Evolutionary conservation across 495 filamentous ascomycete genomes (phyloP), one percentile per base, ranked within the genome.

Genomic region (Podospora conica): DNA sequence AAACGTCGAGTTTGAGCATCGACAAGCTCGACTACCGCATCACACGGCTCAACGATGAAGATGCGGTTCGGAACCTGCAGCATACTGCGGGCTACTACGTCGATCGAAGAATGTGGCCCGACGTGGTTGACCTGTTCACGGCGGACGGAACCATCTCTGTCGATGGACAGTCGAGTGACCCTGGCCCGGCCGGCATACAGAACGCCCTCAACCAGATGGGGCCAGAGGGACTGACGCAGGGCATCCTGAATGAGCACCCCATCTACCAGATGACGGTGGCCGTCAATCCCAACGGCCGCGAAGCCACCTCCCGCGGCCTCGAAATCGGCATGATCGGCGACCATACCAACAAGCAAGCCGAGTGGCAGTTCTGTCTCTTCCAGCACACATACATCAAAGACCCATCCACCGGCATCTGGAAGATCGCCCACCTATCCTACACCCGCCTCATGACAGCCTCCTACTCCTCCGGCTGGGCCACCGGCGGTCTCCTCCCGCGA

Each of bases 251-350:
- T 58, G 69, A 71, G 12, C 66, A 68, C 27, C 69, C 64, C 6
- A 71, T 71, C 58, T 71, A 63, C 60, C 59, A 68, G 25, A 68
- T 60, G 7, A 66, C 64, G 5, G 64, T 71, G 25, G 22, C 55
- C 10, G 23, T 71, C 40, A 53, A 25, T n/a, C 60, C 69, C 18
- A 58, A 64, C 31, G 56, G 55, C 11, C 33, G 24, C 22, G 15
- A 24, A 2, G 69, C 69, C 0, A 53, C 53, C 8, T 22, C 66
- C 12, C 66, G 69, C 6, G 69, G 69, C 27, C 60, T 71, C 11
- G 69, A 68, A 58, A 67, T 71, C 31, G 69, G 63, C 33, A 54
- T 71, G 55, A 56, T 71, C 7, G 69, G 69, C 40, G 63, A 66
- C 56, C 29, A 22, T 10, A 61, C 63, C 21, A 27, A 21, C 5